A percentile compares a stretch with the other conserved stretches of the same genome.
These are phyloP conservation scores for Eucalyptus brandiana DNA, from an alignment of 345 rosid genomes.

Conservation along the genomic window DNA sequence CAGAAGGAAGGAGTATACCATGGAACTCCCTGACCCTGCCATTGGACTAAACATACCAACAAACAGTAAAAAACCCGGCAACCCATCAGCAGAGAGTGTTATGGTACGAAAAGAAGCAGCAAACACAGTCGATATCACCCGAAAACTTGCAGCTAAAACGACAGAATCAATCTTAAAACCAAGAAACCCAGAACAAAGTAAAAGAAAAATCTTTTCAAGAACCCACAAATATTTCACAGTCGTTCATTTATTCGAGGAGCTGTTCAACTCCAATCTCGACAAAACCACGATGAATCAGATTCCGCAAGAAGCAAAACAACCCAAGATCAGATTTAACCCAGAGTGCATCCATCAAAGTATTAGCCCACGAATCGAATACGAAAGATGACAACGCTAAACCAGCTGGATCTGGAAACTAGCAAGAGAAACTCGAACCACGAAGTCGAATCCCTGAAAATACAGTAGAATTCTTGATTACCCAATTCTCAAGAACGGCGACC, in stretches of 20 bases:
- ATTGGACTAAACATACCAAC: background rate
- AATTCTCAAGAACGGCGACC: background rate
- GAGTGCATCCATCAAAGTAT: background rate
- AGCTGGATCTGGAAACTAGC: background rate
- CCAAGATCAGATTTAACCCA: background rate
- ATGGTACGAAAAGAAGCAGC: background rate
- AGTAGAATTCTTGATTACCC: background rate
- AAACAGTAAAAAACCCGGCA: background rate
- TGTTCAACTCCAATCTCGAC: background rate
- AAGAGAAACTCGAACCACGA: background rate
- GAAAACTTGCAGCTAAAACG: background rate
- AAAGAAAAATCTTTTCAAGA: background rate
- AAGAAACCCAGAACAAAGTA: background rate
- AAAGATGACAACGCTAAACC: background rate
- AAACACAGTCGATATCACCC: background rate
- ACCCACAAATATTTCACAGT: background rate
- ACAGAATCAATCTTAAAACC: background rate
- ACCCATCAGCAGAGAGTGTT: background rate
- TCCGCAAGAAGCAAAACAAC: background rate
- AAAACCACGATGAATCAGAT: background rate
- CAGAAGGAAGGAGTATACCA: conserved; percentile 61
- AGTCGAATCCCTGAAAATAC: background rate
- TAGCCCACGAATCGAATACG: background rate
- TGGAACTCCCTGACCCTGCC: conserved; percentile 82
- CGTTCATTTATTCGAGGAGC: background rate